Conservation (phyloP, 257 asterid species). For the Henckelia pumila region DNA sequence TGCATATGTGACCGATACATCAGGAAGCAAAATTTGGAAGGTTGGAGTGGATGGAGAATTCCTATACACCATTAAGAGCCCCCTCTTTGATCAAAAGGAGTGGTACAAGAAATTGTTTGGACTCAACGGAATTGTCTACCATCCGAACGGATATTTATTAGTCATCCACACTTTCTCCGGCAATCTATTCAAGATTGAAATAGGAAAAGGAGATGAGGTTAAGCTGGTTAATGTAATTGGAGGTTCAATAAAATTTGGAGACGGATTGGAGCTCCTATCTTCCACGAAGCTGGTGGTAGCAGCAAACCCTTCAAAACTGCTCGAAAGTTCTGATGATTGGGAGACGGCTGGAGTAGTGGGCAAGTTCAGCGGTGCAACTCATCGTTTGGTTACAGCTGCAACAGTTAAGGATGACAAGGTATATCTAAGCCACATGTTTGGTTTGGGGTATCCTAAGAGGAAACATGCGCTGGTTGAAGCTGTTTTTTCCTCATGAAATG, state of each 20-base stretch:
- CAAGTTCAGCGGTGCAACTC: constrained; percentile 45
- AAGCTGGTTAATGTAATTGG: constrained; percentile 44
- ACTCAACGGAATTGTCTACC: constrained; percentile 78
- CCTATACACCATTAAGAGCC: constrained; percentile 47
- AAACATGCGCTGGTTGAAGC: constrained; percentile 84
- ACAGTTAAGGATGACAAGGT: constrained; percentile 78
- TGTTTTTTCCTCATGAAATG: constrained; percentile 36
- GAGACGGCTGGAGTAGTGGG: constrained; percentile 56
- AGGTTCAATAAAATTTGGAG: constrained; percentile 63
- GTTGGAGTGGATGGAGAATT: constrained; percentile 57
- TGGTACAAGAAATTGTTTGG: constrained; percentile 64
- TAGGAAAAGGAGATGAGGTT: constrained; percentile 42
- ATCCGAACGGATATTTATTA: constrained; percentile 83
- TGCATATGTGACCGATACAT: constrained; percentile 69
- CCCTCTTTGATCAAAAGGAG: constrained; percentile 53
- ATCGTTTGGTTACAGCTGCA: constrained; percentile 72
- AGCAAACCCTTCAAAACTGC: constrained; percentile 59
- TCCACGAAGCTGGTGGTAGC: constrained; percentile 75
- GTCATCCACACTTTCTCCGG: constrained; percentile 74
- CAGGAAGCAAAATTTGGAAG: constrained; percentile 72
- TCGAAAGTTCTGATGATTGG: constrained; percentile 78
- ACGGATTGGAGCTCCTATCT: constrained; percentile 71
- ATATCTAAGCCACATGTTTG: constrained; percentile 73
- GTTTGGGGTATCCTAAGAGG: constrained; percentile 81
- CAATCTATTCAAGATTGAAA: constrained; percentile 58